Percentiles rank a stretch among this genome's conserved stretches.
These are phyloP conservation scores for Pseudodiploospora longispora DNA, from an alignment of 2,329 filamentous ascomycete species.

Conservation along the genomic window DNA sequence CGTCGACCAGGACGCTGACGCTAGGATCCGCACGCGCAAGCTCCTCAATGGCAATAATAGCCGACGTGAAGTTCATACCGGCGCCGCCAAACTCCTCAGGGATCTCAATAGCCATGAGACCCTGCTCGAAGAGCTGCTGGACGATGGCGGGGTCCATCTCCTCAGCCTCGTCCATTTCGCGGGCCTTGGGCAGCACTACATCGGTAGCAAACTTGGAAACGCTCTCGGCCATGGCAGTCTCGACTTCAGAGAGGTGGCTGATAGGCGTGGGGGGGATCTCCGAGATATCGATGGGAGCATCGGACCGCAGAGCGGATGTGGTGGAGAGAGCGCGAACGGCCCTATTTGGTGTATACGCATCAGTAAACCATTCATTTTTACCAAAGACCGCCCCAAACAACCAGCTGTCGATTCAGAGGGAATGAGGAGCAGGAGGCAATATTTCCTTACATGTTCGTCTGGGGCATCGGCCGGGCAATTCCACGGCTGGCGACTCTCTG, in stretches of 20 bases:
- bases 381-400: too few relatives aligned
- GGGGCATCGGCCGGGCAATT: slow-evolving; percentile 14
- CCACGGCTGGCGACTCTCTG: slow-evolving; percentile 19
- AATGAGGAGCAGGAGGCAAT: neutral
- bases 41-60: slow-evolving; percentile 96
- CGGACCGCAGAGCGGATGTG: slow-evolving; percentile 44
- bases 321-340: slow-evolving; percentile 50
- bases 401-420: too few relatives aligned
- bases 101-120: slow-evolving; percentile 94
- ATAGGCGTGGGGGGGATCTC: slow-evolving; percentile 86
- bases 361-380: too few relatives aligned
- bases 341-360: slow-evolving; percentile 6
- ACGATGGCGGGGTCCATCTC: slow-evolving; percentile 82
- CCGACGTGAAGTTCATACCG: slow-evolving; percentile 97
- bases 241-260: slow-evolving; percentile 83
- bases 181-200: slow-evolving; percentile 79
- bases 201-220: slow-evolving; percentile 89
- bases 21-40: slow-evolving; percentile 88
- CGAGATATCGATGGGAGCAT: slow-evolving; percentile 50
- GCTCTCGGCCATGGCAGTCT: slow-evolving; percentile 79
- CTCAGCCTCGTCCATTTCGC: slow-evolving; percentile 97
- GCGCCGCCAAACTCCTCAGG: slow-evolving; percentile 94
- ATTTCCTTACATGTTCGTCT: slow-evolving; percentile 20
- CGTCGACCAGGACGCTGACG: slow-evolving; percentile 90
- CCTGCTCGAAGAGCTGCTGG: slow-evolving; percentile 93